These are phyloP conservation scores for Lipomyces kockii DNA, from an alignment of 805 yeast species.

Conservation along the genomic window DNA sequence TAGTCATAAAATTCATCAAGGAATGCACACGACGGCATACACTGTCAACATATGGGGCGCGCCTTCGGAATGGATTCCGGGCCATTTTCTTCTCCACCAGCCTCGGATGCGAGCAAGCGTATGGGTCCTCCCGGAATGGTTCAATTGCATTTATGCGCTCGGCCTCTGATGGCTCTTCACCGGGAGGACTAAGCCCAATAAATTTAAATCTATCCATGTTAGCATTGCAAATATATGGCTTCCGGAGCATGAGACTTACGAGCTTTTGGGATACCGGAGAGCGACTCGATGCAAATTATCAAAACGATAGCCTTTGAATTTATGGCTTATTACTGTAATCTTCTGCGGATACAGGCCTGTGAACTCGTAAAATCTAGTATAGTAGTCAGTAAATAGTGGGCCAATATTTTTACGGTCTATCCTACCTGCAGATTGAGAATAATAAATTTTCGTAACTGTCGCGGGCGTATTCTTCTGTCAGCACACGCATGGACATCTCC, in stretches of 20 bases:
- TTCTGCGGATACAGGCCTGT: constrained; percentile 54
- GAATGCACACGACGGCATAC: constrained; percentile 11
- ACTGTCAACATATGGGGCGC: constrained; percentile 31
- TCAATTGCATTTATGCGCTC: constrained; percentile 29
- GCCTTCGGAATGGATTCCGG: constrained; percentile 39
- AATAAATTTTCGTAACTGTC: constrained; percentile 81
- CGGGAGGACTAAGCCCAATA: constrained; percentile 37
- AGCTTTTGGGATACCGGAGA: constrained; percentile 32
- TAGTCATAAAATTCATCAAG: not conserved
- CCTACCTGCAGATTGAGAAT: constrained; percentile 50
- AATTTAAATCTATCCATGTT: constrained; percentile 18
- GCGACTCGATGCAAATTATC: constrained; percentile 38
- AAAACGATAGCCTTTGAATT: constrained; percentile 70
- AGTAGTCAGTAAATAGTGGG: not conserved
- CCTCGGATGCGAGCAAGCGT: constrained; percentile 34
- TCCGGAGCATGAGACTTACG: constrained; percentile 2
- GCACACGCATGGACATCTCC: constrained; percentile 42
- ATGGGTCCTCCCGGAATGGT: constrained; percentile 39
- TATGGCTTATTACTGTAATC: constrained; percentile 71
- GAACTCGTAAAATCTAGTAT: constrained; percentile 49
- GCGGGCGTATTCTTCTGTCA: constrained; percentile 72
- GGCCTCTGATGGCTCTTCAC: constrained; percentile 25
- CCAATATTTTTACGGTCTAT: not conserved
- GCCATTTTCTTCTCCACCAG: constrained; percentile 30
- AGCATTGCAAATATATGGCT: not conserved